Percentiles rank a stretch among this genome's conserved stretches.
These are phyloP conservation scores for Brassica incana DNA, from an alignment of 345 rosid species.

Conservation along the genomic window DNA sequence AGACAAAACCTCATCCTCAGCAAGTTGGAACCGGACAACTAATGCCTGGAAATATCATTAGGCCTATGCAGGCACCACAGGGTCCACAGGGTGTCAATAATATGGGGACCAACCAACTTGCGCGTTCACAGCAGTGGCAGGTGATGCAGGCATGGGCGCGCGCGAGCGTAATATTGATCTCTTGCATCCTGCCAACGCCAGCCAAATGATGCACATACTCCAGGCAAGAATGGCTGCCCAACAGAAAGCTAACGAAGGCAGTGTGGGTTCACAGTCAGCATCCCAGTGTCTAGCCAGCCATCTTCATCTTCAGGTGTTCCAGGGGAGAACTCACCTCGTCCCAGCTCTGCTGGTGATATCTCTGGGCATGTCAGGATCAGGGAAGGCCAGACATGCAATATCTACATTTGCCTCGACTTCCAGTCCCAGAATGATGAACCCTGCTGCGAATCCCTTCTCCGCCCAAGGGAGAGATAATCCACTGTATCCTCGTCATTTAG, in stretches of 20 bases:
- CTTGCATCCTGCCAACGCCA: slow-evolving; percentile 89
- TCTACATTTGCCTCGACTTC: slow-evolving; percentile 58
- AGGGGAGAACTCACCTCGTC: slow-evolving; percentile 69
- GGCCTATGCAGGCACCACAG: slow-evolving; percentile 77
- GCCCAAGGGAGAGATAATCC: slow-evolving; percentile 69
- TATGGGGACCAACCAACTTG: slow-evolving; percentile 64
- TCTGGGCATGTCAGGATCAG: slow-evolving; percentile 77
- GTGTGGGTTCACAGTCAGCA: slow-evolving; percentile 49
- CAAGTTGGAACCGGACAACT: slow-evolving; percentile 55
- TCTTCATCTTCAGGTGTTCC: slow-evolving; percentile 68
- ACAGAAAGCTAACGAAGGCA: slow-evolving; percentile 71
- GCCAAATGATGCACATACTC: slow-evolving; percentile 75
- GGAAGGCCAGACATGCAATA: slow-evolving; percentile 56
- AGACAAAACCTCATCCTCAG: slow-evolving; percentile 54
- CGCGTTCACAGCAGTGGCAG: slow-evolving; percentile 79
- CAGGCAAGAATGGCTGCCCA: slow-evolving; percentile 85
- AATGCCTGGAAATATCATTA: slow-evolving; percentile 53
- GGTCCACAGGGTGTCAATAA: slow-evolving; percentile 58
- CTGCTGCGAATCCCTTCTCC: slow-evolving; percentile 59
- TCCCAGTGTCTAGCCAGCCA: slow-evolving; percentile 66
- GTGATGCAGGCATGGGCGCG: slow-evolving; percentile 81
- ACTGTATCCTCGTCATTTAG: slow-evolving; percentile 55
- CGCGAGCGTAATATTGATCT: slow-evolving; percentile 80
- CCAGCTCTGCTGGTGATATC: slow-evolving; percentile 76
- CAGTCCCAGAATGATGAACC: slow-evolving; percentile 48